These are phyloP conservation scores for Xylaria longipes DNA, from an alignment of 495 filamentous ascomycete species.

Conservation along the genomic window DNA sequence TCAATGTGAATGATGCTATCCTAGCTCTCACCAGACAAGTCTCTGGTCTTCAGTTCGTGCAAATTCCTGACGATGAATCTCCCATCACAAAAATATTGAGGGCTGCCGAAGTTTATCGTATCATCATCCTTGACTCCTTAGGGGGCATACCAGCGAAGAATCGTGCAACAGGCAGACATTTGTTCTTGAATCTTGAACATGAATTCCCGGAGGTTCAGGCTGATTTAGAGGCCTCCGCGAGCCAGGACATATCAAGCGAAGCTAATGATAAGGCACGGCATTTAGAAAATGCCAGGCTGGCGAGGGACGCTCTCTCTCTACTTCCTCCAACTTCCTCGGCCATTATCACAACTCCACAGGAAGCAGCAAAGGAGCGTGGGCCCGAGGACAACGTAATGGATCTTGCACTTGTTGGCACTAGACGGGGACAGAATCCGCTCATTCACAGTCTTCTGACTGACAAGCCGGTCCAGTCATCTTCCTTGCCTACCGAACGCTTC, in stretches of 20 bases:
- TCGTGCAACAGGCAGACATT: conserved; percentile 71
- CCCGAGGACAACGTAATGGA: conserved; percentile 52
- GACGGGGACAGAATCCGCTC: conserved; percentile 83
- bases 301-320: conserved; percentile 69
- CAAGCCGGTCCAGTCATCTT: conserved; percentile 89
- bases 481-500: conserved; percentile 73
- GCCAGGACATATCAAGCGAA: conserved; percentile 13
- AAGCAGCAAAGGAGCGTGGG: conserved; percentile 66
- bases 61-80: conserved; percentile 51
- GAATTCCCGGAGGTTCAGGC: conserved; percentile 73
- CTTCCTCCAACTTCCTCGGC: conserved; percentile 88
- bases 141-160: conserved; percentile 82
- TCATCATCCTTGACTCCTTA: conserved; percentile 87
- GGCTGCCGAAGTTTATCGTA: conserved; percentile 72
- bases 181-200: conserved; percentile 95
- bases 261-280: conserved; percentile 49
- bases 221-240: conserved; percentile 54
- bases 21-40: conserved; percentile 76
- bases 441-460: conserved; percentile 98
- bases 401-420: conserved; percentile 61
- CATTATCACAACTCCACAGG: conserved; percentile 82
- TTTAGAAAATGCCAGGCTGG: conserved; percentile 74
- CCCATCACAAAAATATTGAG: conserved; percentile 51
- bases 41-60: conserved; percentile 60
- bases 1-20: conserved; percentile 70